Conservation (phyloP, 2,329 filamentous ascomycete genomes). For the Colletotrichum liaoningense region DNA sequence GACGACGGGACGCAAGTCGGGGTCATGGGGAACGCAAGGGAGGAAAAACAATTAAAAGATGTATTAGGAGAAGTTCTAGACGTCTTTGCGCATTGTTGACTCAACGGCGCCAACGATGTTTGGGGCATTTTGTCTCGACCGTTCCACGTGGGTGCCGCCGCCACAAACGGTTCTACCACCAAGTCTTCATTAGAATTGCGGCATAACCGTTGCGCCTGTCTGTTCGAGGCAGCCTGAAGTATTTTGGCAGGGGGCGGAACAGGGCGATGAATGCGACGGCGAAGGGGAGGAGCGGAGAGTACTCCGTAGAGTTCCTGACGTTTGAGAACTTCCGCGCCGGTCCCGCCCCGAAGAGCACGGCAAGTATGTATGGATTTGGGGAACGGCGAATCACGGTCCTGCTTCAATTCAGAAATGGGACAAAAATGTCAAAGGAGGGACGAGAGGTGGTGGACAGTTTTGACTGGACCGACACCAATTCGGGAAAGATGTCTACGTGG, state of each 20-base stretch:
- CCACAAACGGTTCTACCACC: background rate
- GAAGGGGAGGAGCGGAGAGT: background rate
- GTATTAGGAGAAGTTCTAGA: background rate
- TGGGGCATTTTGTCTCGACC: background rate
- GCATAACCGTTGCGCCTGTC: background rate
- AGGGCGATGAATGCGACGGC: background rate
- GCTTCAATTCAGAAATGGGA: background rate
- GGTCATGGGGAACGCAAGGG: background rate
- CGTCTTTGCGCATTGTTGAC: background rate
- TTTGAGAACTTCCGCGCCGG: background rate
- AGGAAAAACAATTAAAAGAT: background rate
- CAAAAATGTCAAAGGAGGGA: background rate
- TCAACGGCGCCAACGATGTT: conserved; percentile 14
- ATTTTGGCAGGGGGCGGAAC: background rate
- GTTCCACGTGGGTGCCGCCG: conserved; percentile 17
- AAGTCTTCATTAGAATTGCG: background rate
- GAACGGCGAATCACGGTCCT: background rate
- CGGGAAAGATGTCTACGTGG: background rate
- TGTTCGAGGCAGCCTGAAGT: background rate
- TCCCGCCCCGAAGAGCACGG: background rate
- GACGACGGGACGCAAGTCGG: background rate
- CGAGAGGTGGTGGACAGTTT: background rate
- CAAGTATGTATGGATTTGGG: no score
- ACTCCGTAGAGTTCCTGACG: no score
- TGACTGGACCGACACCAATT: background rate